These are phyloP conservation scores for Daldinia bambusicola DNA, from an alignment of 495 filamentous ascomycete genomes.

Conservation along the genomic window DNA sequence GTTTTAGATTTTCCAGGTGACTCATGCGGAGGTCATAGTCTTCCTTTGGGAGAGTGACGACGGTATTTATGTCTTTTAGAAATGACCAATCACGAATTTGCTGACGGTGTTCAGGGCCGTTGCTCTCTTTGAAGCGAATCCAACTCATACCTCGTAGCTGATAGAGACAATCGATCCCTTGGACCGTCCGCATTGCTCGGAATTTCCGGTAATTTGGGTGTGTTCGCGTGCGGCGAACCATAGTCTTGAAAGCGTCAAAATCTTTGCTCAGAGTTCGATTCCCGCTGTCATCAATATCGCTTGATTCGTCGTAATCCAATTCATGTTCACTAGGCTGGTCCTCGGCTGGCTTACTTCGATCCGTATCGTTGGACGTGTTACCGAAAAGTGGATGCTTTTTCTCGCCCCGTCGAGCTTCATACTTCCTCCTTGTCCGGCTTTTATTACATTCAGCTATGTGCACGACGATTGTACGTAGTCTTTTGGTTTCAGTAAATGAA, in stretches of 20 bases:
- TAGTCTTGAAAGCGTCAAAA: slow-evolving; percentile 21
- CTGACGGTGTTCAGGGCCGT: slow-evolving; percentile 1
- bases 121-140: slow-evolving; percentile 50
- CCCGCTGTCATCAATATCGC: neutral
- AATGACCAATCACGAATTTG: slow-evolving; percentile 50
- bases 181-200: slow-evolving; percentile 48
- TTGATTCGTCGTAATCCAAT: neutral
- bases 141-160: slow-evolving; percentile 52
- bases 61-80: slow-evolving; percentile 47
- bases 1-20: slow-evolving; percentile 44
- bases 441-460: slow-evolving; percentile 49
- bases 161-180: slow-evolving; percentile 55
- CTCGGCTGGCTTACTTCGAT: neutral
- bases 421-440: slow-evolving; percentile 39
- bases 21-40: neutral
- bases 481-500: slow-evolving; percentile 45
- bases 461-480: slow-evolving; percentile 50
- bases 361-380: neutral
- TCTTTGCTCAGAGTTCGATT: neutral
- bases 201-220: slow-evolving; percentile 50
- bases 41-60: slow-evolving; percentile 39
- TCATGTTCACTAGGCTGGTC: neutral
- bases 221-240: slow-evolving; percentile 41
- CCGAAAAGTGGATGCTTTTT: neutral
- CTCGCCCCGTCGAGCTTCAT: slow-evolving; percentile 34